phyloP scores from a whole-genome alignment of 495 filamentous ascomycete genomes.

The Xylaria castorea region DNA sequence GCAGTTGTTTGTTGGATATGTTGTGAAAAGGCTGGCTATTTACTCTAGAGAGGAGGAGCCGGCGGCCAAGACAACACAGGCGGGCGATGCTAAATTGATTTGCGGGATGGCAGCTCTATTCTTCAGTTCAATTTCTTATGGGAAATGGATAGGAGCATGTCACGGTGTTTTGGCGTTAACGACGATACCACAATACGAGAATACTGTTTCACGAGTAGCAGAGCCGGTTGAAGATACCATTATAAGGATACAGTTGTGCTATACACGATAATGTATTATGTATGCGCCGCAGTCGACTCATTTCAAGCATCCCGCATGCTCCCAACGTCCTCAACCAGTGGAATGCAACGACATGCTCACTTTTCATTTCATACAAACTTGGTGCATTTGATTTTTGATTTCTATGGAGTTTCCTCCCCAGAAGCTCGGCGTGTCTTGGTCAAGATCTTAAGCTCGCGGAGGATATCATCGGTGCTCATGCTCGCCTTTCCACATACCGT shows the following conservation, averaged over 20 bases:
- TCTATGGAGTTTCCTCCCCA: not conserved
- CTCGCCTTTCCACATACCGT: conserved; percentile 69
- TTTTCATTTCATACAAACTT: not conserved
- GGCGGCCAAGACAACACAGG: not conserved
- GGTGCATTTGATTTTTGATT: not conserved
- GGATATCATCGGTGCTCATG: conserved; percentile 69
- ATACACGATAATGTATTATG: not conserved
- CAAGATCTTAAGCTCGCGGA: conserved; percentile 40
- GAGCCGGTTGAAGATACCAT: not conserved
- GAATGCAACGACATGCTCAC: not conserved
- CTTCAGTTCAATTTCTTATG: not conserved
- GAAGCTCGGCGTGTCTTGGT: conserved; percentile 54
- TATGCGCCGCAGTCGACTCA: not conserved
- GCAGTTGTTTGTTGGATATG: not conserved
- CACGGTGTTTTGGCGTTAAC: conserved; percentile 29
- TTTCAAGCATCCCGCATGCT: not conserved
- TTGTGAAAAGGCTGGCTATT: not conserved
- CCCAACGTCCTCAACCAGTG: not conserved
- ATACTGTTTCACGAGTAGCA: not conserved
- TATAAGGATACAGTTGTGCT: not conserved
- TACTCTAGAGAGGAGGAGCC: not conserved
- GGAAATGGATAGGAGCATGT: conserved; percentile 8
- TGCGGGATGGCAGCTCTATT: not conserved
- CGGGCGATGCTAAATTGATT: conserved; percentile 22
- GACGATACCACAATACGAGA: conserved; percentile 25